phyloP scores from a whole-genome alignment of 495 filamentous ascomycete genomes.

The Hyphodiscus hymeniophilus region DNA sequence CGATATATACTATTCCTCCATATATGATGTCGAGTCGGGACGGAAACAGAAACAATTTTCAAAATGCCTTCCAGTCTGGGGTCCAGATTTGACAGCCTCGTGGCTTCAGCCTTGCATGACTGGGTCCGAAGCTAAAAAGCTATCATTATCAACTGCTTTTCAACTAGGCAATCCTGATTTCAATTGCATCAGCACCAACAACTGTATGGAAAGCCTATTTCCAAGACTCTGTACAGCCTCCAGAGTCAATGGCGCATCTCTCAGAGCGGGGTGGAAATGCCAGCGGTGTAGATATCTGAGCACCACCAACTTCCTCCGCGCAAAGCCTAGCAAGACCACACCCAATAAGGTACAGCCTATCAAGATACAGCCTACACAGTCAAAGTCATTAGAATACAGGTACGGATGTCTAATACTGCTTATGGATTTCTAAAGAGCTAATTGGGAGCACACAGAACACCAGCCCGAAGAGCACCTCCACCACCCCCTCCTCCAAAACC shows the following conservation, averaged over 20 bases:
- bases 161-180: no score
- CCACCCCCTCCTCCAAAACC: conserved; percentile 2
- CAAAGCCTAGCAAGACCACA: neutral
- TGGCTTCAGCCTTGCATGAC: conserved; percentile 8
- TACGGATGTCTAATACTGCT: neutral
- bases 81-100: neutral
- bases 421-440: neutral
- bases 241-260: no score
- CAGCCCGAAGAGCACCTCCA: conserved; percentile 1
- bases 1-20: no score
- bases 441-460: conserved; percentile 1
- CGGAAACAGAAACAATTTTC: no score
- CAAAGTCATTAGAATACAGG: conserved; percentile 12
- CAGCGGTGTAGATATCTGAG: neutral
- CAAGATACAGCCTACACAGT: no score
- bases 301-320: neutral
- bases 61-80: no score
- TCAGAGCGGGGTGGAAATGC: neutral
- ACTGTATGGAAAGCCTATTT: no score
- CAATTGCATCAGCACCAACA: no score
- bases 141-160: no score
- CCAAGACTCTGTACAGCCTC: no score
- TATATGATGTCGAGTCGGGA: no score
- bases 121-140: neutral
- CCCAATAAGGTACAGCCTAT: neutral